phyloP scores from a whole-genome alignment of 2,329 filamentous ascomycete species.

The Penicillium sp. region DNA sequence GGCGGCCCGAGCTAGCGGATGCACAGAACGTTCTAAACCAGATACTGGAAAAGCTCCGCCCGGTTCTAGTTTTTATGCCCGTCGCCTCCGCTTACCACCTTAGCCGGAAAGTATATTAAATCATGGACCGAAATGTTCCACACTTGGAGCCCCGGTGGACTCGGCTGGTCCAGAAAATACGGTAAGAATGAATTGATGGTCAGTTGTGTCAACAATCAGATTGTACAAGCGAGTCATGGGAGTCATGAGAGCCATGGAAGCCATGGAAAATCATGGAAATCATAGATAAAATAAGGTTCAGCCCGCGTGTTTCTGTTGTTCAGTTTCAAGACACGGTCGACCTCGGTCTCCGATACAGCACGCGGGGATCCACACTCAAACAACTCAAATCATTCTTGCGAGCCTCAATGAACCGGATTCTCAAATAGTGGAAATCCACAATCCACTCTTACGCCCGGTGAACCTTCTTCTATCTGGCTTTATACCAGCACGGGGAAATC shows the following conservation, averaged over 20 bases:
- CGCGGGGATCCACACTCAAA: neutral
- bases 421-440: neutral
- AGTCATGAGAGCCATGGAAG: neutral
- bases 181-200: neutral
- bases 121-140: conserved; percentile 3
- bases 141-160: neutral
- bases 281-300: conserved; percentile 7
- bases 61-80: neutral
- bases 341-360: conserved; percentile 5
- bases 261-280: neutral
- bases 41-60: conserved; percentile 23
- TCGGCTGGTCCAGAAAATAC: neutral
- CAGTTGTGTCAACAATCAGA: conserved; percentile 6
- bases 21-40: conserved; percentile 15
- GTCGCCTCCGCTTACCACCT: neutral
- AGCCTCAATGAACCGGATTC: neutral
- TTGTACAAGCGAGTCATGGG: neutral
- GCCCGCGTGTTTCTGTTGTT: conserved; percentile 12
- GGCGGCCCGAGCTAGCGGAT: conserved; percentile 11
- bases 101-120: conserved; percentile 17
- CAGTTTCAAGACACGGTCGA: conserved; percentile 7
- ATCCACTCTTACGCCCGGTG: neutral
- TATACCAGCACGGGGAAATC: neutral
- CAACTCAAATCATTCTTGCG: neutral
- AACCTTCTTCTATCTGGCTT: neutral